Percentiles rank a stretch among this genome's conserved stretches.
Conservation (phyloP, 202 grass and related monocot species). For the Sporobolus alterniflorus region DNA sequence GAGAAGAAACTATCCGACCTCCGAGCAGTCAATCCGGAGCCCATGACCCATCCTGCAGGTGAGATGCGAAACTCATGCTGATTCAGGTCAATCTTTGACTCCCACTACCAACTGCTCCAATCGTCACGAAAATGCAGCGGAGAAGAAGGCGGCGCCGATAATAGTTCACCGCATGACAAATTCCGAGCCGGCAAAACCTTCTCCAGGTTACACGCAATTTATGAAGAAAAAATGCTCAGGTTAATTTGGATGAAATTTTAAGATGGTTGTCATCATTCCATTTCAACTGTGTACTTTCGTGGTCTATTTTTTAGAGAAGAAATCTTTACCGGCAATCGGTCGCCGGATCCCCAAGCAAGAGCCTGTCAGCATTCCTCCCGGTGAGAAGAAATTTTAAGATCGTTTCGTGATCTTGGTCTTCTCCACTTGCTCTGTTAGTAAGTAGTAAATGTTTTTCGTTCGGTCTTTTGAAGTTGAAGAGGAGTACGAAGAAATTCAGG, state of each 20-base stretch:
- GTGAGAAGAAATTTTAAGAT: constrained; percentile 40
- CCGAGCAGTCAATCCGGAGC: constrained; percentile 43
- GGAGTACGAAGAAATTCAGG: constrained; percentile 60
- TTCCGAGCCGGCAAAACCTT: constrained; percentile 44
- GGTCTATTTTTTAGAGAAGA: constrained; percentile 62
- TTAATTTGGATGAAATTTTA: neutral
- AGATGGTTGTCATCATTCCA: neutral
- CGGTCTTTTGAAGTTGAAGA: constrained; percentile 55
- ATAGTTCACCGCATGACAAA: constrained; percentile 50
- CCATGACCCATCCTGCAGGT: constrained; percentile 49
- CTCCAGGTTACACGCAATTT: constrained; percentile 37
- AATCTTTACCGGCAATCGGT: constrained; percentile 34
- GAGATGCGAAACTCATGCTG: constrained; percentile 1
- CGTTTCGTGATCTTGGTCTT: neutral
- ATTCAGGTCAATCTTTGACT: constrained; percentile 17
- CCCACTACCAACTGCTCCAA: neutral
- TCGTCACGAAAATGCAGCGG: constrained; percentile 39
- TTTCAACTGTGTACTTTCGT: constrained; percentile 6
- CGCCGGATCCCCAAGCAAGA: constrained; percentile 43
- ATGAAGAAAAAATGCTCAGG: neutral
- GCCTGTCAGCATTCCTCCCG: constrained; percentile 41
- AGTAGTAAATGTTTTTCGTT: constrained; percentile 7
- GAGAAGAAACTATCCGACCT: constrained; percentile 60
- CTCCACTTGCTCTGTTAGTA: neutral
- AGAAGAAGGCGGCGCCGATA: constrained; percentile 47